Conservation (phyloP, 495 filamentous ascomycete species). For the Podospora bellae-mahoneyi region DNA sequence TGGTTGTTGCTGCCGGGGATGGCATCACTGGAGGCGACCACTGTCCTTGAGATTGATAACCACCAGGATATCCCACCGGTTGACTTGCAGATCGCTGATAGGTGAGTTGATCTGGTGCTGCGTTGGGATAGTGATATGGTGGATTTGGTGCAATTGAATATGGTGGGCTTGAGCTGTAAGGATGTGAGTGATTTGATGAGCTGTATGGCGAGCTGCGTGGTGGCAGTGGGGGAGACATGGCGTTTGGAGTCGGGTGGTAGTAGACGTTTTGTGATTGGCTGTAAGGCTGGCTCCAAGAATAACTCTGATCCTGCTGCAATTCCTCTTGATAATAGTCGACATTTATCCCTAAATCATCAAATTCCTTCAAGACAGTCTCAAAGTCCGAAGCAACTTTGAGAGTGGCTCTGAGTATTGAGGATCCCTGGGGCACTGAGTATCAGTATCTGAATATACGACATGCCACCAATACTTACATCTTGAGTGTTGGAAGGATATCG, state of each 20-base stretch:
- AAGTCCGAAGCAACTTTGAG: constrained; percentile 21
- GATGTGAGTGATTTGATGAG: background rate
- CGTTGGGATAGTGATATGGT: constrained; percentile 2
- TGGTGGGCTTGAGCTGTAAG: constrained; percentile 9
- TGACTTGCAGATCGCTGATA: constrained; percentile 21
- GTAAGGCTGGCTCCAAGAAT: background rate
- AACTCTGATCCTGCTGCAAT: background rate
- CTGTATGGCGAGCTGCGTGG: background rate
- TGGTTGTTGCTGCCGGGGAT: constrained; percentile 20
- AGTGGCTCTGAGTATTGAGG: constrained; percentile 17
- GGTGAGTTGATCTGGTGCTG: background rate
- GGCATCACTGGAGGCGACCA: constrained; percentile 17
- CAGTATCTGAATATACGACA: background rate
- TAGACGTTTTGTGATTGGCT: background rate
- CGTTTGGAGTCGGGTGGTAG: background rate
- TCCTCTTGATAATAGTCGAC: constrained; percentile 7
- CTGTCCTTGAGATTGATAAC: background rate
- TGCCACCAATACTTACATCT: background rate
- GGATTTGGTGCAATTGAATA: background rate
- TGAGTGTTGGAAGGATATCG: background rate
- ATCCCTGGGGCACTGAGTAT: constrained; percentile 4
- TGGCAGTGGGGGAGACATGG: background rate
- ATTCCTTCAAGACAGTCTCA: constrained; percentile 16
- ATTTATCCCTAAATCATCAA: constrained; percentile 15
- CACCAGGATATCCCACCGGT: background rate